Evolutionary conservation across 257 asterid genomes (phyloP).

Genomic region (Lycium barbarum): DNA sequence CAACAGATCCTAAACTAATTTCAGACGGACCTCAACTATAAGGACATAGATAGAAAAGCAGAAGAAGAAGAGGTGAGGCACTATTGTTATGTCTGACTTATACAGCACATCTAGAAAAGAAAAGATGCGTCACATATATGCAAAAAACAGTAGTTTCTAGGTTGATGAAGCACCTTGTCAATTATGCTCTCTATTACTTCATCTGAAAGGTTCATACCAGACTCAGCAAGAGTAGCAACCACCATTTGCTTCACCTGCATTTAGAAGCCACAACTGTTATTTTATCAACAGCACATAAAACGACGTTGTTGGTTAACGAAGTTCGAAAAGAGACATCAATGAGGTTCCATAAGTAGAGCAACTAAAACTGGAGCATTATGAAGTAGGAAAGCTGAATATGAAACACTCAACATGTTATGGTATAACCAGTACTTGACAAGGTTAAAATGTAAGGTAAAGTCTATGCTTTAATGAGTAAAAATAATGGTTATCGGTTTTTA

Average conservation of each 20-base stretch:
- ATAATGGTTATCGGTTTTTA: not conserved
- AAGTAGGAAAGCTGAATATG: not conserved
- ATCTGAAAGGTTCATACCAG: slow-evolving; percentile 98
- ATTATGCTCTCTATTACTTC: slow-evolving; percentile 97
- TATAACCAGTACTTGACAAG: not conserved
- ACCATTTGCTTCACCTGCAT: slow-evolving; percentile 97
- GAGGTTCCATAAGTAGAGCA: not conserved
- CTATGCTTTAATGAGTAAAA: not conserved
- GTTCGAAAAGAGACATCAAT: not conserved
- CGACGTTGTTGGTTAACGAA: not conserved
- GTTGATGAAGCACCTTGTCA: slow-evolving; percentile 70
- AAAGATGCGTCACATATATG: not conserved
- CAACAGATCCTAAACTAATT: not conserved
- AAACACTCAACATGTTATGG: not conserved
- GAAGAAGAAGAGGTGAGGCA: not conserved
- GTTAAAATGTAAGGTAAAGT: not conserved
- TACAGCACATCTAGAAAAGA: not conserved
- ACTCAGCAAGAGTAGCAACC: slow-evolving; percentile 96
- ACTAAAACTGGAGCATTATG: not conserved
- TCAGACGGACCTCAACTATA: not conserved
- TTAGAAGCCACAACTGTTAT: slow-evolving; percentile 27
- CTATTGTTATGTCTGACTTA: not conserved
- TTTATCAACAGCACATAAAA: not conserved
- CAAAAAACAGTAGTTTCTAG: not conserved
- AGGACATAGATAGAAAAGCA: not conserved